Base-by-base conservation (phyloP, 2,329 filamentous ascomycete species). In the Graphilbum sp. region DNA sequence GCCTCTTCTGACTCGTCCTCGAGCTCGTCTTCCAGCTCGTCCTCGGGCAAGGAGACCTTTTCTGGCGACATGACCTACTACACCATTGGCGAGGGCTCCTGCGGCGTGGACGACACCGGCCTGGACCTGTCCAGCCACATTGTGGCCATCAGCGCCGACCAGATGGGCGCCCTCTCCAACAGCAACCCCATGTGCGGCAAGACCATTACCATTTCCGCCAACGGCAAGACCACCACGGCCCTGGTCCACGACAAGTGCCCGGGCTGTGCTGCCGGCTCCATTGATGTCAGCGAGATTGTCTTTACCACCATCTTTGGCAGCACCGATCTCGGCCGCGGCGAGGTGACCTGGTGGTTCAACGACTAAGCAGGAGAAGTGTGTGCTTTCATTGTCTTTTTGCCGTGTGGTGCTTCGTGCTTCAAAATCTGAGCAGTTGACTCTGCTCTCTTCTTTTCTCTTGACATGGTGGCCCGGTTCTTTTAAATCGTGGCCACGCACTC, bases 11-110 rank as follows among this genome's bases (percentile, higher is more conserved):
- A 39, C 19, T 44, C 48, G 17, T 39, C 43, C 32, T 40, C 41
- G 30, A n/a, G n/a, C n/a, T 38, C 44, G 39, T 47, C 49, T 33
- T 47, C 39, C 15, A 38, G 49, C 21, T 39, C 47, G 41, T 24
- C 44, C 45, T 32, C 44, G 30, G 31, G 43, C 43, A 35, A 47
- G 36, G 41, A 46, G 47, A 23, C 64, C 56, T 55, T 58, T 60
- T 51, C 52, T 0, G 83, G 82, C 43, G 70, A 86, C 36, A 66
- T 84, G 47, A 90, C 84, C 42, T 87, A 72, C 64, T 92, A 82
- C 61, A 59, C 64, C 31, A 62, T 79, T 35, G 83, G 78, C 32
- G 52, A 79, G 9, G 78, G 79, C 42, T 58, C 77, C 18, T 90
- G 84, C 52, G 82, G 81, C 38, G 56, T 54, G 29, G 68, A 73